Evolutionary conservation across 139 green algal species (phyloP).

Genomic region (Coelastrella sp.): DNA sequence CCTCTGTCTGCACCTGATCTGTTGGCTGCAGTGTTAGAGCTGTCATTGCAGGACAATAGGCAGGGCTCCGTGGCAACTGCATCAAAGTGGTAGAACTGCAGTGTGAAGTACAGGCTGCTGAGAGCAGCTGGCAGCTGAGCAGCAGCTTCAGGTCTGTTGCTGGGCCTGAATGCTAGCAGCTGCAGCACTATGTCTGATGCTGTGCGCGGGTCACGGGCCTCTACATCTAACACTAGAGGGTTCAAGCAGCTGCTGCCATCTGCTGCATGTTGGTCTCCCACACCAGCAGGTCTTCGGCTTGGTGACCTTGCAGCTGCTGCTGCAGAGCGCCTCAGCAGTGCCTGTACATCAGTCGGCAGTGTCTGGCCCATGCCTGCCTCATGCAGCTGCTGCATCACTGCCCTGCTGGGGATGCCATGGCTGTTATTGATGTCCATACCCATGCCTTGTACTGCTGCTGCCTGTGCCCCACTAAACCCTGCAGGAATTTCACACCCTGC

Average conservation of each 20-base stretch:
- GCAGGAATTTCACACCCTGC: conserved; percentile 1
- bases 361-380: conserved; percentile 67
- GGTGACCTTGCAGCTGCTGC: background rate
- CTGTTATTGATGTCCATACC: background rate
- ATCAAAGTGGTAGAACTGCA: conserved; percentile 75
- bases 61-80: conserved; percentile 45
- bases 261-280: background rate
- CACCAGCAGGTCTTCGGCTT: background rate
- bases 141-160: conserved; percentile 55
- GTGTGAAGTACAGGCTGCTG: conserved; percentile 71
- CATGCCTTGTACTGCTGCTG: conserved; percentile 1
- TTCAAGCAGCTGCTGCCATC: background rate
- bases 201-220: conserved; percentile 62
- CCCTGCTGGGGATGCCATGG: conserved; percentile 45
- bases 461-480: conserved; percentile 47
- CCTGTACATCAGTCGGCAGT: conserved; percentile 61
- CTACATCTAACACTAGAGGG: conserved; percentile 60
- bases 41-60: conserved; percentile 2
- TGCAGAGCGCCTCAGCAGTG: conserved; percentile 44
- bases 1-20: background rate
- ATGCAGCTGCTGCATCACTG: conserved; percentile 67
- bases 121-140: conserved; percentile 51
- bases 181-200: conserved; percentile 66
- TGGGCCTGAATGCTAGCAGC: conserved; percentile 47
- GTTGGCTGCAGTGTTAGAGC: background rate